Conservation (phyloP, 2,329 filamentous ascomycete genomes). For the Emmonsiellopsis sp. region DNA sequence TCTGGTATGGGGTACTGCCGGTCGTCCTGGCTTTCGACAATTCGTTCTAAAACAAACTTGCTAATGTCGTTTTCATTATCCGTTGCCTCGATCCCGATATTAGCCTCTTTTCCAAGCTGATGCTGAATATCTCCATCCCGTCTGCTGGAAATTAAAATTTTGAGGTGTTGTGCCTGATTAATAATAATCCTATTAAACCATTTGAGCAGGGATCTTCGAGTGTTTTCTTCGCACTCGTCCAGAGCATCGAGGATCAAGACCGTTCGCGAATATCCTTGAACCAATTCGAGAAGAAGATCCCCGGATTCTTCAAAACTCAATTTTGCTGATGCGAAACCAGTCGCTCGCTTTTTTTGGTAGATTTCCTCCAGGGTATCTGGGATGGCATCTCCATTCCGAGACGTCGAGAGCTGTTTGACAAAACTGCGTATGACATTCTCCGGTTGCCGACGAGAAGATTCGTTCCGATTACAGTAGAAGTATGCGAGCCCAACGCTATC, state of each 20-base stretch:
- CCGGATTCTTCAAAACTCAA: slow-evolving; percentile 5
- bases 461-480: slow-evolving; percentile 11
- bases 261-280: slow-evolving; percentile 1
- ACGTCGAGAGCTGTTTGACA: slow-evolving; percentile 8
- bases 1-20: slow-evolving; percentile 10
- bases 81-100: slow-evolving; percentile 13
- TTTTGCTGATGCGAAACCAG: slow-evolving; percentile 1
- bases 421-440: slow-evolving; percentile 7
- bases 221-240: slow-evolving; percentile 8
- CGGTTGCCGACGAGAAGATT: slow-evolving; percentile 4
- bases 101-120: slow-evolving; percentile 3
- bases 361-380: not conserved
- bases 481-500: slow-evolving; percentile 4
- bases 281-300: slow-evolving; percentile 2
- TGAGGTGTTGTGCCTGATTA: not conserved
- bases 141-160: slow-evolving; percentile 11
- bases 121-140: slow-evolving; percentile 7
- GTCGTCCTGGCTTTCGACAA: slow-evolving; percentile 10
- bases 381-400: not conserved
- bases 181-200: slow-evolving; percentile 2
- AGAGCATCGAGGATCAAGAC: slow-evolving; percentile 9
- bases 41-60: slow-evolving; percentile 16
- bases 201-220: slow-evolving; percentile 1
- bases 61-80: slow-evolving; percentile 22
- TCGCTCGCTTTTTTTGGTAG: slow-evolving; percentile 3